Base-by-base conservation (phyloP, 1,284 basidiomycete genomes). In the Rhodotorula sp. region DNA sequence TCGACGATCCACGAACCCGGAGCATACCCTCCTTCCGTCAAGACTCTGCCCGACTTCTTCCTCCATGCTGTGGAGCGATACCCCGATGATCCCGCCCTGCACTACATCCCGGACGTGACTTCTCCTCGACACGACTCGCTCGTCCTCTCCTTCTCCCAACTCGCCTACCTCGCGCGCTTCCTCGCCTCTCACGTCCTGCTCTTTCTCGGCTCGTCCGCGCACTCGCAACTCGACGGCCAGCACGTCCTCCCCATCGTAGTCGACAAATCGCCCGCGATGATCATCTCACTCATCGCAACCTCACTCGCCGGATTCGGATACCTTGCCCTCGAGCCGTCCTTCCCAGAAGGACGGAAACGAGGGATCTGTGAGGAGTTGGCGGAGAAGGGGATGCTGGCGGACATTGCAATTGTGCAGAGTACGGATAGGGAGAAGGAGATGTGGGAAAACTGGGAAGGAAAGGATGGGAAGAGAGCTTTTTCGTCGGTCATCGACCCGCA, bases 301-400 rank as follows among this genome's bases (percentile, higher is more conserved):
- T 53, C 70, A 1, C 66, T 76, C 52, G 65, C 73, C 1, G 73
- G 71, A 0, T 70, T 64, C 34, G 70, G 60, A 30, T 77, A 77
- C 66, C 62, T 77, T 47, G 76, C 76, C 11, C 71, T 77, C 53
- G 76, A 77, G 54, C 70, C 70, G n/a, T 58, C 61, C 8, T 74
- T 67, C 27, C 76, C 76, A 3, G 66, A 64, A 4, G 66, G 49
- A 2, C 55, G 72, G 20, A 70, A 76, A 48, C 56, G 64, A 48
- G 65, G 63, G 13, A 74, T 77, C 51, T 39, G 70, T 11, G 44
- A 58, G 29, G 74, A 73, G 55, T 51, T 72, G 13, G 27, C 48
- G 8, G 60, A 70, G 34, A 53, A 64, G 17, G 34, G 68, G n/a
- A 58, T 70, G 52, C 54, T 76, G 29, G 70, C 66, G 30, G 48